Evolutionary conservation across 2,329 filamentous ascomycete genomes (phyloP).

Genomic region (Balansia obtecta): DNA sequence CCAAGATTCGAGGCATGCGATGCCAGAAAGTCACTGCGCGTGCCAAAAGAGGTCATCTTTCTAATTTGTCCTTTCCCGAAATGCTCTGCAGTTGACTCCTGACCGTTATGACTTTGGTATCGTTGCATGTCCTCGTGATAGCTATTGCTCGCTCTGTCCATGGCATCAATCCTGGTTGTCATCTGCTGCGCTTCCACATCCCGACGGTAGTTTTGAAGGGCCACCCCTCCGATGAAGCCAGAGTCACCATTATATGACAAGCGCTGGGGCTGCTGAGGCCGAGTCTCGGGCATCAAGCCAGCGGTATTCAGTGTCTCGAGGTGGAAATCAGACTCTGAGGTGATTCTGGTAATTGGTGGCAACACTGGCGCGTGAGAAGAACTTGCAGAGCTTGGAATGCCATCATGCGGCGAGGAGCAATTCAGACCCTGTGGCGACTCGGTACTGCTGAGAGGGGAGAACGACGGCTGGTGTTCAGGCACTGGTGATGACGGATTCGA

Average conservation of each 20-base stretch:
- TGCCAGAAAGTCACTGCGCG: slow-evolving; percentile 36
- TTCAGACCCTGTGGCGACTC: slow-evolving; percentile 30
- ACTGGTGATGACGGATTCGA: slow-evolving; percentile 43
- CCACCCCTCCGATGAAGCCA: slow-evolving; percentile 43
- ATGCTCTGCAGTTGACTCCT: slow-evolving; percentile 18
- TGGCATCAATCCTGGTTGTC: slow-evolving; percentile 1
- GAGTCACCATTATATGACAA: slow-evolving; percentile 25
- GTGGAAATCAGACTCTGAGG: slow-evolving; percentile 24
- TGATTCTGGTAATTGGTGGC: slow-evolving; percentile 37
- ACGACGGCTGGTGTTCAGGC: slow-evolving; percentile 31
- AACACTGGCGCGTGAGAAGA: slow-evolving; percentile 31
- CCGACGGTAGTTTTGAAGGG: slow-evolving; percentile 37
- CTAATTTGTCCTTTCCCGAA: slow-evolving; percentile 19
- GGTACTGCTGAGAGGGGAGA: slow-evolving; percentile 24
- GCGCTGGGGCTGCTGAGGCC: slow-evolving; percentile 16
- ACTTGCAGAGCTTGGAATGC: slow-evolving; percentile 21
- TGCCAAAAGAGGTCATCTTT: slow-evolving; percentile 31
- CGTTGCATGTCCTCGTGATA: slow-evolving; percentile 5
- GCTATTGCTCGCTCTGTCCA: not conserved
- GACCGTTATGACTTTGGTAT: slow-evolving; percentile 2
- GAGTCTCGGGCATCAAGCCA: slow-evolving; percentile 11
- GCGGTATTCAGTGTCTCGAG: slow-evolving; percentile 10
- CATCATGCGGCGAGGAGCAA: slow-evolving; percentile 22
- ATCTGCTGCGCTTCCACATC: slow-evolving; percentile 15
- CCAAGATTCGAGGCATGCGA: slow-evolving; percentile 17